phyloP scores from a whole-genome alignment of 2,329 filamentous ascomycete species.

The Diaporthe humulicola region DNA sequence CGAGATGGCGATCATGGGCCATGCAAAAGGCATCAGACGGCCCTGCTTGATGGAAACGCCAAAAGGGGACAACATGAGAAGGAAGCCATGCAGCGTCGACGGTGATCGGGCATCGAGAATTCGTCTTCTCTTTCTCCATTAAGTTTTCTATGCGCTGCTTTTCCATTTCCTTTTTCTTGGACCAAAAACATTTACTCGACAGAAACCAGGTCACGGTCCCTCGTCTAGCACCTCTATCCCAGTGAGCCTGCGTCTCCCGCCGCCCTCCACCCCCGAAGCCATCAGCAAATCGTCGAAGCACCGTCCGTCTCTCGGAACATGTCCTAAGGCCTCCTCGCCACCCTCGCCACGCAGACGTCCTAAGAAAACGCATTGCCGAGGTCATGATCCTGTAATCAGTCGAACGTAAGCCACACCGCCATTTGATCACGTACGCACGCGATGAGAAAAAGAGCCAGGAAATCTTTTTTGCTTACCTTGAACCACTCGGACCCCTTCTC shows the following conservation, averaged over 20 bases:
- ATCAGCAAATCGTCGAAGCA: not conserved
- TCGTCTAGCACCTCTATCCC: constrained; percentile 1
- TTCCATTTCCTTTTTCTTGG: too few relatives aligned
- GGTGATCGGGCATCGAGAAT: not conserved
- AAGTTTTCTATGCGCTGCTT: not conserved
- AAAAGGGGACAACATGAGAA: not conserved
- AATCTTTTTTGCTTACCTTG: constrained; percentile 70
- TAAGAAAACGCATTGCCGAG: constrained; percentile 68
- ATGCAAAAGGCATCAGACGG: not conserved
- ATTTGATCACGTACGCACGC: not conserved
- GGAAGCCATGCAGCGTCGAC: not conserved
- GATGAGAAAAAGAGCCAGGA: not conserved
- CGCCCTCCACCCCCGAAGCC: not conserved
- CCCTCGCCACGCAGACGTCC: not conserved
- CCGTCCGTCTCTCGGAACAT: not conserved
- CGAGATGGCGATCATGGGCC: not conserved
- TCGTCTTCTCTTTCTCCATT: not conserved
- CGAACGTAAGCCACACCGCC: constrained; percentile 33
- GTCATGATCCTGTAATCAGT: constrained; percentile 71
- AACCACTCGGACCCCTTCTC: constrained; percentile 97
- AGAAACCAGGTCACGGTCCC: not conserved
- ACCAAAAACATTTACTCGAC: not conserved
- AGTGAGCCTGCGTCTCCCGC: not conserved
- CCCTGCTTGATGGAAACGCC: too few relatives aligned
- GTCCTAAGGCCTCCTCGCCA: not conserved